Base-by-base conservation (phyloP, 495 filamentous ascomycete species). In the Penicillium silybi region DNA sequence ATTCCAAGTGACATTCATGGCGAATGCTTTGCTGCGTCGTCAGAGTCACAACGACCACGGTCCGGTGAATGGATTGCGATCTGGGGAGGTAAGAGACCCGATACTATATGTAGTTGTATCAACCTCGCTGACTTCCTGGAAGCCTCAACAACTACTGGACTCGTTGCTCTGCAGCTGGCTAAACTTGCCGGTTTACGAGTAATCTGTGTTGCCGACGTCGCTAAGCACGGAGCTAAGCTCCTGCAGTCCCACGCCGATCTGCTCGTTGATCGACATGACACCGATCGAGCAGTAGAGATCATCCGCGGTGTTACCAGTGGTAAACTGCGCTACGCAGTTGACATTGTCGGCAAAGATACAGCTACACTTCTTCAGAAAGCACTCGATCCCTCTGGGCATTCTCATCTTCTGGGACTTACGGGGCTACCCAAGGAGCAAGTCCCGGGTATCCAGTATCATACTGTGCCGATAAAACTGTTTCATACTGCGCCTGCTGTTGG, bases 401-500 rank as follows among this genome's bases (percentile, higher is more conserved):
- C 76, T 1, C 84, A 88, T 66, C 68, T 88, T 5, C 73, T 87
- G 5, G 84, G 84, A 0, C 55, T 87, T 25, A 82, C 80, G 5
- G 85, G 85, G 0, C 49, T 84, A 15, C 85, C 85, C 0, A 83
- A 84, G 57, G 68, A 71, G 44, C 53, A 57, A 10, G 53, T 69
- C 3, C 52, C 68, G 0, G 72, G 75, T 9, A 73, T 85, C 16
- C 60, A 60, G 18, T 72, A 77, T 42, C 84, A 88, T 50, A 82
- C 73, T 4, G 80, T 87, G 18, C 85, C 85, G 0, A 85, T 88
- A 45, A 88, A 87, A 63, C 52, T 85, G 20, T 88, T 87, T 56
- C 85, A 88, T 55, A 74, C 78, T 44, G 76, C 80, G 3, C 73
- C 79, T 0, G 64, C 67, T 3, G 72, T 87, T 0, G 85, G 85